Conservation (phyloP, 2,329 filamentous ascomycete genomes). For the Xylaria multiplex region DNA sequence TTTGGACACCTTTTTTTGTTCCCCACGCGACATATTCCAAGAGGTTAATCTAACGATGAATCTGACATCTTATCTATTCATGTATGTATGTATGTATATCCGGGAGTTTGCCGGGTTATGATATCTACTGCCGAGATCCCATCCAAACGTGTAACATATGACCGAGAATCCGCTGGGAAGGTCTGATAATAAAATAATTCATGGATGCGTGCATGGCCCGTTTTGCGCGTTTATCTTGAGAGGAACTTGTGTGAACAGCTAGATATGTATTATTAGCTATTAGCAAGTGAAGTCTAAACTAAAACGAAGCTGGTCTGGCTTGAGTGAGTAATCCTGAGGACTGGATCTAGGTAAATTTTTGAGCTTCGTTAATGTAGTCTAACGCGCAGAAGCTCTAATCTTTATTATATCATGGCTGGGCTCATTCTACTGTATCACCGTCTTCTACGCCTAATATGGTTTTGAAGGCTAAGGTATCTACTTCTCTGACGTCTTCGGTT, state of each 20-base stretch:
- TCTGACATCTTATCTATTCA: no score
- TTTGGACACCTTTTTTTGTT: background rate
- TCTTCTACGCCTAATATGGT: background rate
- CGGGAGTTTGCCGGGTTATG: slow-evolving; percentile 14
- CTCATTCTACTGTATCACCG: background rate
- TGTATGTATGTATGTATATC: slow-evolving; percentile 17
- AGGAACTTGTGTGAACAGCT: no score
- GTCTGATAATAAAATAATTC: slow-evolving; percentile 15
- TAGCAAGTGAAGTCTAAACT: no score
- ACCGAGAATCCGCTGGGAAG: slow-evolving; percentile 6
- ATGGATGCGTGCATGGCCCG: background rate
- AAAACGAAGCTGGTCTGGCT: no score
- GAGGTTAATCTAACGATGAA: slow-evolving; percentile 4
- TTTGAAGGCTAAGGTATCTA: background rate
- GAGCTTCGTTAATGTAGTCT: no score
- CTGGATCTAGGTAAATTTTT: no score
- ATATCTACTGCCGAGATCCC: slow-evolving; percentile 20
- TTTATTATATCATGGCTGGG: background rate
- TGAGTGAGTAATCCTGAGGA: no score
- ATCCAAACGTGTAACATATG: slow-evolving; percentile 22
- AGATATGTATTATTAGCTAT: no score
- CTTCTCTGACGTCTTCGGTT: background rate
- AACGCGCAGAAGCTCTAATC: no score
- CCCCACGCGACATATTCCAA: slow-evolving; percentile 9
- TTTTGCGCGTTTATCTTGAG: background rate